phyloP scores from a whole-genome alignment of 176 grass and related monocot species.

The Hsuehochloa calcarea region DNA sequence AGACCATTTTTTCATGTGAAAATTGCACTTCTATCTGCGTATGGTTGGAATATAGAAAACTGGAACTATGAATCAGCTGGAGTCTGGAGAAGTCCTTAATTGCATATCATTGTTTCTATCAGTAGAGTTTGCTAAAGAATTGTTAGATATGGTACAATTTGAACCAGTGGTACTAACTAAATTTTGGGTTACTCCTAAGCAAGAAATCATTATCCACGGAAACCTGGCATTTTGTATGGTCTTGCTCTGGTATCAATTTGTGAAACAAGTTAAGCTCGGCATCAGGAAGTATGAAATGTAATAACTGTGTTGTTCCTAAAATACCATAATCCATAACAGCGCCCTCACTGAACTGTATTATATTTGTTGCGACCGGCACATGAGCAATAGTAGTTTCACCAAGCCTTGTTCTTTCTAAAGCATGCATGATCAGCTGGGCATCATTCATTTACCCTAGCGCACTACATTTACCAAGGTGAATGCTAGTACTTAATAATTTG shows the following conservation, averaged over 20 bases:
- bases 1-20: background rate
- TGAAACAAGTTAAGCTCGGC: background rate
- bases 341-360: background rate
- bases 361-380: background rate
- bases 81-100: background rate
- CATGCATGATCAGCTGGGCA: background rate
- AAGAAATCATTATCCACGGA: slow-evolving; percentile 7
- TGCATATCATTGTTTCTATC: background rate
- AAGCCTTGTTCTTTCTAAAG: background rate
- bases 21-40: background rate
- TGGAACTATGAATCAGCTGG: background rate
- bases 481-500: background rate
- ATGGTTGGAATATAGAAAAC: background rate
- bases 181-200: background rate
- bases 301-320: background rate
- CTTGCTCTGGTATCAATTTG: background rate
- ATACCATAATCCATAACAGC: background rate
- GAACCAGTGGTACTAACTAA: background rate
- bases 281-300: slow-evolving; percentile 11
- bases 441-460: background rate
- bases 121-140: background rate
- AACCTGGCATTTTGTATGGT: background rate
- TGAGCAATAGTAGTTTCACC: background rate
- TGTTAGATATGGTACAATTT: background rate
- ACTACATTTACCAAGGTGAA: background rate